Percentiles rank a stretch among this genome's conserved stretches.
Conservation (phyloP, 2,329 filamentous ascomycete genomes). For the Escovopsis sp. region DNA sequence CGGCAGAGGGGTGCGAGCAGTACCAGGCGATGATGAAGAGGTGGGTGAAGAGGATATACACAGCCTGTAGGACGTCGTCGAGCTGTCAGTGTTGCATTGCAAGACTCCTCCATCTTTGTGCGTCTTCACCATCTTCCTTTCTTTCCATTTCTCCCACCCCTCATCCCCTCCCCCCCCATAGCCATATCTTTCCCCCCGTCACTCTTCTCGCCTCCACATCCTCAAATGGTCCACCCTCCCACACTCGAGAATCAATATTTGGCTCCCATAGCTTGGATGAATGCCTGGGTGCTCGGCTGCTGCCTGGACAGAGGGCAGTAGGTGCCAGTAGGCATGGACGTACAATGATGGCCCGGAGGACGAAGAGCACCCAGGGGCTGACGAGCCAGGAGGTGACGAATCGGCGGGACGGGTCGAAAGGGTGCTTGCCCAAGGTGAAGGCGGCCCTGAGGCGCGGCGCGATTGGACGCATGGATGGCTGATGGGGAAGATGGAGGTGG, state of each 20-base stretch:
- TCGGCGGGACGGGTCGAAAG: conserved; percentile 43
- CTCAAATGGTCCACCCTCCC: no score
- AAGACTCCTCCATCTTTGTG: no score
- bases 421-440: conserved; percentile 25
- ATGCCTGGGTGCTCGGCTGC: neutral
- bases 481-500: neutral
- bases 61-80: conserved; percentile 18
- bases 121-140: neutral
- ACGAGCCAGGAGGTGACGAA: conserved; percentile 74
- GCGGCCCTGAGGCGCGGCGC: conserved; percentile 7
- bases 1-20: conserved; percentile 31
- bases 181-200: no score
- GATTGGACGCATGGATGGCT: neutral
- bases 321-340: no score
- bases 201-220: no score
- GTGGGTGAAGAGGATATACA: conserved; percentile 57
- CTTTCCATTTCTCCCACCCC: no score
- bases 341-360: conserved; percentile 38
- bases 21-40: conserved; percentile 55
- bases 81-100: neutral
- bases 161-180: no score
- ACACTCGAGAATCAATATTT: no score
- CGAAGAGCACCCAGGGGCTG: conserved; percentile 46
- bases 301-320: neutral
- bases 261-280: neutral